phyloP scores from a whole-genome alignment of 1,284 basidiomycete species.

The Tylopilus orsonianus region DNA sequence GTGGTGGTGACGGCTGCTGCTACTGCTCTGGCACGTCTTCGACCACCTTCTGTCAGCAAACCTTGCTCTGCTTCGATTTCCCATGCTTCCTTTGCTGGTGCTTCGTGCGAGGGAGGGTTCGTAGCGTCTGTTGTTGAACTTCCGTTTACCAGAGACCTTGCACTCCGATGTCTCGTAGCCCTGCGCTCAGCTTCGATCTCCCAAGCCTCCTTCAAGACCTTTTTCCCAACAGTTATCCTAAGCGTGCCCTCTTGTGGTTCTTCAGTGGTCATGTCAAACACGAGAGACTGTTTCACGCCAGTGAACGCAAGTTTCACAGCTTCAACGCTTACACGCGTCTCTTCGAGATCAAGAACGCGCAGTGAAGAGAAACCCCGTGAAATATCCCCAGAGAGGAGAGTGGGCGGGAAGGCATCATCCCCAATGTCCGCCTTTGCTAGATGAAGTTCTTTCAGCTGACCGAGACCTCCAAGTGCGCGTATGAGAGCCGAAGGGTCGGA shows the following conservation, averaged over 20 bases:
- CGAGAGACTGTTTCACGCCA: conserved; percentile 46
- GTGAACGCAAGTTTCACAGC: conserved; percentile 46
- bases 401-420: conserved; percentile 55
- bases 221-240: conserved; percentile 66
- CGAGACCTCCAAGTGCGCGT: conserved; percentile 46
- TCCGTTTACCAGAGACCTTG: conserved; percentile 25
- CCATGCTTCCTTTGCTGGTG: conserved; percentile 64
- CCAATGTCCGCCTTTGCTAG: conserved; percentile 57
- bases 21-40: conserved; percentile 56
- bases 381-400: conserved; percentile 36
- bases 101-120: conserved; percentile 28
- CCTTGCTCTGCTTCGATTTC: conserved; percentile 76
- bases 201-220: conserved; percentile 69
- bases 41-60: conserved; percentile 67
- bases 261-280: conserved; percentile 52
- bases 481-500: conserved; percentile 21
- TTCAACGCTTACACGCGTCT: conserved; percentile 54
- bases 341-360: conserved; percentile 59
- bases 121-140: conserved; percentile 5
- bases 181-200: conserved; percentile 69
- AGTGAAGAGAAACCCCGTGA: conserved; percentile 48
- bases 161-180: conserved; percentile 41
- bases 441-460: conserved; percentile 56
- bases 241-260: conserved; percentile 52
- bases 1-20: conserved; percentile 35